phyloP scores from a whole-genome alignment of 345 rosid genomes.

The Ailanthus altissimus region DNA sequence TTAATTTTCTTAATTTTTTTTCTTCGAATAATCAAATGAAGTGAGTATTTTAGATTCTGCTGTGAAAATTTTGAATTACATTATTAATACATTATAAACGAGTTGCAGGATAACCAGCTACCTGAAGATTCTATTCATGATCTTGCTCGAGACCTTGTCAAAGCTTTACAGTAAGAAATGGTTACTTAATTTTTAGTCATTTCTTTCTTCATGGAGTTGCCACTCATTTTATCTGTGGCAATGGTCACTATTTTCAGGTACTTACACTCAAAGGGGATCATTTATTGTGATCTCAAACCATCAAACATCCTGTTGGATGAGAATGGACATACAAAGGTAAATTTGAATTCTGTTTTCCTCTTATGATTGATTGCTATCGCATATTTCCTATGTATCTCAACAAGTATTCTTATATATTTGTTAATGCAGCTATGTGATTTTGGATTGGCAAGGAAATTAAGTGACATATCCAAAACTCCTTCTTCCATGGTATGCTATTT shows the following conservation, averaged over 20 bases:
- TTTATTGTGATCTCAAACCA: conserved; percentile 94
- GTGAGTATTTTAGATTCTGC: not conserved
- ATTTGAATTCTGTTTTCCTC: conserved; percentile 8
- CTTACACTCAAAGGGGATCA: conserved; percentile 87
- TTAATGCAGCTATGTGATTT: conserved; percentile 91
- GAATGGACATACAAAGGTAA: conserved; percentile 86
- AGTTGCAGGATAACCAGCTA: conserved; percentile 73
- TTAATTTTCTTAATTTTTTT: not conserved
- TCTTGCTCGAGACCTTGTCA: conserved; percentile 72
- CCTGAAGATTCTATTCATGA: conserved; percentile 94
- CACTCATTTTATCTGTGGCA: not conserved
- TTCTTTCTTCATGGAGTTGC: conserved; percentile 9
- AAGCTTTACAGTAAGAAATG: conserved; percentile 76
- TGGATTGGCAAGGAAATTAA: conserved; percentile 85
- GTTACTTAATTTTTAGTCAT: conserved; percentile 14
- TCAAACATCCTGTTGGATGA: conserved; percentile 95
- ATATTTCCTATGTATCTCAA: conserved; percentile 13
- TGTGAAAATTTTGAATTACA: conserved; percentile 17
- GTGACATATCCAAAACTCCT: conserved; percentile 69
- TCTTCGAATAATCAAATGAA: not conserved
- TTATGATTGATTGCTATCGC: conserved; percentile 14
- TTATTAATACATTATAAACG: conserved; percentile 13
- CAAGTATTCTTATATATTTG: conserved; percentile 14
- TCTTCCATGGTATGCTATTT: conserved; percentile 60
- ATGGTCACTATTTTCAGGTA: conserved; percentile 45